These are phyloP conservation scores for Austroboletus rostrupii DNA, from an alignment of 1,284 basidiomycete genomes.

Conservation along the genomic window DNA sequence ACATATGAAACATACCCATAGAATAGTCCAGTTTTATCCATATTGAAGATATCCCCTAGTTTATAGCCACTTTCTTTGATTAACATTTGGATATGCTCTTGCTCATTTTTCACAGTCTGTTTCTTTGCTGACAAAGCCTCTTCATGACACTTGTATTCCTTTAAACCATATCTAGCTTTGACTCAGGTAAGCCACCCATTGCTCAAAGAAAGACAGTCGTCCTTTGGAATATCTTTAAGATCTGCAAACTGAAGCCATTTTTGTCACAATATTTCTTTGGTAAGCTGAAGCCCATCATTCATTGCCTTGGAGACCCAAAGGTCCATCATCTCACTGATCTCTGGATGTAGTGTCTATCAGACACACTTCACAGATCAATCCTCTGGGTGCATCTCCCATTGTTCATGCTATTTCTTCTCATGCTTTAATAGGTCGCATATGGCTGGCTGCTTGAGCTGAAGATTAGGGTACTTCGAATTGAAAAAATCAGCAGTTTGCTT, in stretches of 20 bases:
- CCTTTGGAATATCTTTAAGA: neutral
- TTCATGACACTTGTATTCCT: neutral
- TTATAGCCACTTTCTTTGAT: slow-evolving; percentile 1
- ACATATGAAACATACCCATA: slow-evolving; percentile 8
- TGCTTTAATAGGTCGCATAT: slow-evolving; percentile 1
- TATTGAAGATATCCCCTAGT: slow-evolving; percentile 9
- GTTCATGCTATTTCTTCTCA: neutral
- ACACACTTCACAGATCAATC: neutral
- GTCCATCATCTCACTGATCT: slow-evolving; percentile 14
- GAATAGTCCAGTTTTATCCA: slow-evolving; percentile 1
- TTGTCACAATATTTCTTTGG: neutral
- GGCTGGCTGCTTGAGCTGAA: slow-evolving; percentile 1
- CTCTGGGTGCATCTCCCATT: neutral
- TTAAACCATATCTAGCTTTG: neutral
- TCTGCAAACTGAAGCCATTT: slow-evolving; percentile 11
- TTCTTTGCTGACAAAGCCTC: slow-evolving; percentile 2
- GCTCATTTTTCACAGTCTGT: slow-evolving; percentile 1
- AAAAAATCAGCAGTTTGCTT: slow-evolving; percentile 5
- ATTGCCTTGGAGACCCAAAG: slow-evolving; percentile 15
- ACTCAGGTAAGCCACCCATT: slow-evolving; percentile 1
- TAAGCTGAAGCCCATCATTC: neutral
- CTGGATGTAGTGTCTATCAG: slow-evolving; percentile 5
- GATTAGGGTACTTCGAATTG: neutral
- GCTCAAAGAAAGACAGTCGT: slow-evolving; percentile 1
- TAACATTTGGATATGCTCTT: neutral